Percentiles rank a stretch among this genome's conserved stretches.
phyloP scores from a whole-genome alignment of 257 asterid species.

The Marsdenia floribunda region DNA sequence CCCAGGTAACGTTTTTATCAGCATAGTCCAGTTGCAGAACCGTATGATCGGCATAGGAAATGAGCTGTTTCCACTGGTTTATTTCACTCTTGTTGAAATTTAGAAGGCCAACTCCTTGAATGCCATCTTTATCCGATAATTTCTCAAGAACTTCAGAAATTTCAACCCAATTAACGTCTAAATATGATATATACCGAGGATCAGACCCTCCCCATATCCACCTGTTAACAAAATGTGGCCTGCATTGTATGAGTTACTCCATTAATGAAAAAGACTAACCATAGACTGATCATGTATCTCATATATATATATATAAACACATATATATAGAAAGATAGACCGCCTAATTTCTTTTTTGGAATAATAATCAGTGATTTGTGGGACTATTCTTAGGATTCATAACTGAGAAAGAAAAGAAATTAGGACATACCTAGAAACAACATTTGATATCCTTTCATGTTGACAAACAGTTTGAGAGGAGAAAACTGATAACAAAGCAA shows the following conservation, averaged over 20 bases:
- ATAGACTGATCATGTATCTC: neutral
- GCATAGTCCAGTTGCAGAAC: slow-evolving; percentile 44
- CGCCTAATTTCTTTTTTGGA: too few species aligned
- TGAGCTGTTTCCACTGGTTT: slow-evolving; percentile 41
- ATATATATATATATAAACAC: too few species aligned
- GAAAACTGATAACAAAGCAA: slow-evolving; percentile 36
- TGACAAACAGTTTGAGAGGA: slow-evolving; percentile 52
- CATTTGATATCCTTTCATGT: slow-evolving; percentile 20
- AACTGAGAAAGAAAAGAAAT: neutral
- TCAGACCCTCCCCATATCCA: slow-evolving; percentile 70
- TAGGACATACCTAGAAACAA: slow-evolving; percentile 43
- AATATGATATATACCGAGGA: slow-evolving; percentile 55
- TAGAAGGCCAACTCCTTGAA: slow-evolving; percentile 49
- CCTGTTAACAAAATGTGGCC: slow-evolving; percentile 66
- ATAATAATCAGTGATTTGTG: too few species aligned
- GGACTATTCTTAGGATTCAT: neutral
- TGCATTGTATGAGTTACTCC: slow-evolving; percentile 42
- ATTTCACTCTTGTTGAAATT: slow-evolving; percentile 62
- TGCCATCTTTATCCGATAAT: slow-evolving; percentile 22
- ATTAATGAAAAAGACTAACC: neutral
- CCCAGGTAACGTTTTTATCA: slow-evolving; percentile 66
- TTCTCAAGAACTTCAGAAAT: slow-evolving; percentile 22
- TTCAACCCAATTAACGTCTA: slow-evolving; percentile 47
- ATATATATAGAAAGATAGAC: too few species aligned
- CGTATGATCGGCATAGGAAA: slow-evolving; percentile 44